A percentile compares a stretch with the other conserved stretches of the same genome.
Evolutionary conservation across 768 basidiomycete genomes (phyloP).

Genomic region (Tricholoma sp.): DNA sequence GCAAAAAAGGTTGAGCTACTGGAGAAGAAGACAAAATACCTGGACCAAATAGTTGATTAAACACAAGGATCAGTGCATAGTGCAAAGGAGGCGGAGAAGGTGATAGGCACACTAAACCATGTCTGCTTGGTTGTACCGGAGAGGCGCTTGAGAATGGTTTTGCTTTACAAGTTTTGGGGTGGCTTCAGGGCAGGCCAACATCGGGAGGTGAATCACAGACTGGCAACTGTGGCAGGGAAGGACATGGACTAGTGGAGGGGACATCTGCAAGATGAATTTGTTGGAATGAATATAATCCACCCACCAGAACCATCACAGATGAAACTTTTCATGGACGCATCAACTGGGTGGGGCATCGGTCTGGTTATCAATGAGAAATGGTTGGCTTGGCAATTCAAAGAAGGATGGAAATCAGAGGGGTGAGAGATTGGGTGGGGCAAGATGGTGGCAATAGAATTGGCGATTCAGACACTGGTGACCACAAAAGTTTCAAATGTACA

Average conservation of each 20-base stretch:
- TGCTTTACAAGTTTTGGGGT: too few relatives aligned
- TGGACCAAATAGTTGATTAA: conserved; percentile 3
- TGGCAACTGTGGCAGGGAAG: conserved; percentile 8
- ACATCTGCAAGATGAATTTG: conserved; percentile 6
- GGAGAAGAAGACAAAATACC: conserved; percentile 14
- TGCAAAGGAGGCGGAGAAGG: too few relatives aligned
- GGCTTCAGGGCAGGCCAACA: conserved; percentile 15
- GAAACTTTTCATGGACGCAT: conserved; percentile 19
- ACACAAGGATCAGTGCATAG: conserved; percentile 13
- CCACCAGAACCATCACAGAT: conserved; percentile 12
- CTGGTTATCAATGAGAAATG: neutral
- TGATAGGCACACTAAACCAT: too few relatives aligned
- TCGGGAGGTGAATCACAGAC: conserved; percentile 9
- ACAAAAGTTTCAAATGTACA: neutral
- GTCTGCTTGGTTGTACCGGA: conserved; percentile 23
- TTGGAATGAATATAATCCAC: conserved; percentile 6
- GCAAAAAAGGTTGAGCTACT: conserved; percentile 26
- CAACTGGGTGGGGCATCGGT: conserved; percentile 21
- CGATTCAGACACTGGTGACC: neutral
- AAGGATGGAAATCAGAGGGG: neutral
- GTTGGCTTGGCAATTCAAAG: neutral
- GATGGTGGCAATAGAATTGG: neutral
- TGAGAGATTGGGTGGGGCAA: neutral
- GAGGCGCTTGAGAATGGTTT: conserved; percentile 24
- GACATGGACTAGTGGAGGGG: conserved; percentile 24